Evolutionary conservation across 139 green algal genomes (phyloP).

Genomic region (Microglena sp.): DNA sequence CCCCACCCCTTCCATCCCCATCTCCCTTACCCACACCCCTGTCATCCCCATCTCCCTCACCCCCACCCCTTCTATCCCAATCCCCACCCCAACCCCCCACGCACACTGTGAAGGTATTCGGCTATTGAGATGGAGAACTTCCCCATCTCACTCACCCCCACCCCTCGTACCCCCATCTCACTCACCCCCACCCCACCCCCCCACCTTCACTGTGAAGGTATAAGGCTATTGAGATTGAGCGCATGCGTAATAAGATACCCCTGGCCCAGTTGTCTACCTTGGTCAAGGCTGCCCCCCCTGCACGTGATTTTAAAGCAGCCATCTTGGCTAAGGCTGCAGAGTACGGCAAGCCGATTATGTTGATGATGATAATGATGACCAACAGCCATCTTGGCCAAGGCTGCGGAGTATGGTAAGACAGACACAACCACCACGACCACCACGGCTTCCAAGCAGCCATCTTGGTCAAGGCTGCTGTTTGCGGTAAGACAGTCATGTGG

Average conservation of each 20-base stretch:
- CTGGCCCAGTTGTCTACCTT: slow-evolving; percentile 33
- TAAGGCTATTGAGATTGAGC: slow-evolving; percentile 77
- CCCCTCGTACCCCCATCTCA: no score
- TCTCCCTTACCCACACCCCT: no score
- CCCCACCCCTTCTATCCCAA: no score
- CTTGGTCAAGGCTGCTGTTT: background rate
- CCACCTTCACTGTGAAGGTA: slow-evolving; percentile 34
- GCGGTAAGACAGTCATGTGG: background rate
- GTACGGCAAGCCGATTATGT: background rate
- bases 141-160: no score
- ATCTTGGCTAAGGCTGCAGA: slow-evolving; percentile 28
- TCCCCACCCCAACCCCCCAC: no score
- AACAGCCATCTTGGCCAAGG: slow-evolving; percentile 42
- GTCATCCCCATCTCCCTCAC: no score
- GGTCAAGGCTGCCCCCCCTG: slow-evolving; percentile 34
- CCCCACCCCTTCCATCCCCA: no score
- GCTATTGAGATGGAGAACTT: no score
- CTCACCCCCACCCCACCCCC: no score
- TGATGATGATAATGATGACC: no score
- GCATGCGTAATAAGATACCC: slow-evolving; percentile 46
- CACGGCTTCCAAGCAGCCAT: background rate
- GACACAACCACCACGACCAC: no score
- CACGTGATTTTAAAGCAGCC: slow-evolving; percentile 86
- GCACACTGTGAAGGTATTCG: no score
- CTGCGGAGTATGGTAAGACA: slow-evolving; percentile 4